A percentile compares a stretch with the other conserved stretches of the same genome.
phyloP scores from a whole-genome alignment of 2,329 filamentous ascomycete species.

The Parastagonospora nodorum region DNA sequence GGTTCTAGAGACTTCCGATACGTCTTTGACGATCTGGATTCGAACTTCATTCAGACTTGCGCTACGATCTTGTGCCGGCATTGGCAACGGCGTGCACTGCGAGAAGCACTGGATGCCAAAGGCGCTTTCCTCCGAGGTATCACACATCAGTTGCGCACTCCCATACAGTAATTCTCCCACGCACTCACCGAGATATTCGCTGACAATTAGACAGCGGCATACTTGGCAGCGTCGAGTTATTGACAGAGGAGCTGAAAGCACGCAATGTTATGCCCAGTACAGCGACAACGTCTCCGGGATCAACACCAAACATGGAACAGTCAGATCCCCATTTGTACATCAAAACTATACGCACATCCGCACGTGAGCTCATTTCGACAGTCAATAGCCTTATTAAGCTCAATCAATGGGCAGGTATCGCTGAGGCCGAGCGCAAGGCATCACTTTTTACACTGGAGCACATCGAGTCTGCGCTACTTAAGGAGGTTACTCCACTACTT shows the following conservation, averaged over 20 bases:
- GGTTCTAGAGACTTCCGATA: conserved; percentile 49
- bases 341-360: conserved; percentile 47
- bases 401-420: conserved; percentile 48
- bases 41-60: conserved; percentile 53
- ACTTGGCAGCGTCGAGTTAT: conserved; percentile 48
- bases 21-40: conserved; percentile 55
- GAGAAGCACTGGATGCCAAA: conserved; percentile 52
- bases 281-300: conserved; percentile 11
- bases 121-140: conserved; percentile 54
- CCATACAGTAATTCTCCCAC: conserved; percentile 43
- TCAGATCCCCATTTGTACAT: conserved; percentile 33
- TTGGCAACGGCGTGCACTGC: conserved; percentile 47
- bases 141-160: conserved; percentile 55
- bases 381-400: conserved; percentile 54
- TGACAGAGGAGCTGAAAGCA: conserved; percentile 49
- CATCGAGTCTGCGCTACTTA: conserved; percentile 41
- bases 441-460: conserved; percentile 35
- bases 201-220: conserved; percentile 37
- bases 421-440: conserved; percentile 23
- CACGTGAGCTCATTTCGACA: conserved; percentile 51
- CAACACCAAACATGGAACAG: conserved; percentile 18
- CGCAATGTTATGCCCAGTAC: conserved; percentile 18
- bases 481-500: conserved; percentile 33
- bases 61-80: conserved; percentile 46
- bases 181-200: no score